Conservation (phyloP, 768 basidiomycete genomes). For the Hygrocybe punicea region DNA sequence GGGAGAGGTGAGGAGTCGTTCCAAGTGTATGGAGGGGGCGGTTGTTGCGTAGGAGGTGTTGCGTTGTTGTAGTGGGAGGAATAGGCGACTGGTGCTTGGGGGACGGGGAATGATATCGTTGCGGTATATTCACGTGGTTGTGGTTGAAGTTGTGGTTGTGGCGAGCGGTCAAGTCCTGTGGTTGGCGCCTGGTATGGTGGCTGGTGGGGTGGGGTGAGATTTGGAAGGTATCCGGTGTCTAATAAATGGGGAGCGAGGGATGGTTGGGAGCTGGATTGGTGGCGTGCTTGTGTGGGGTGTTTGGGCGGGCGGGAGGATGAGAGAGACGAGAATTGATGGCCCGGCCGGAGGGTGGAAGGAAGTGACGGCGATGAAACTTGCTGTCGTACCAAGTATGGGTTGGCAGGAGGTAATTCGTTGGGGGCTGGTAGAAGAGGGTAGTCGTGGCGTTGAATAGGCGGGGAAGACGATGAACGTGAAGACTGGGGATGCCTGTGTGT, state of each 20-base stretch:
- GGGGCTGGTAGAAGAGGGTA: not conserved
- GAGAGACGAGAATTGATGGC: not conserved
- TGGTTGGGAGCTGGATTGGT: not conserved
- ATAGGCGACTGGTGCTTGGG: not conserved
- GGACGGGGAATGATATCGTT: not conserved
- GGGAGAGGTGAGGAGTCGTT: slow-evolving; percentile 24
- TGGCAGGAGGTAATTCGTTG: not conserved
- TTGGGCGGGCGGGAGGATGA: not conserved
- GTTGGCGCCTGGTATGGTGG: too few species aligned
- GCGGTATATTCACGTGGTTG: not conserved
- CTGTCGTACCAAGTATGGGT: not conserved
- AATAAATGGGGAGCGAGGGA: not conserved
- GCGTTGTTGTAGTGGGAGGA: not conserved
- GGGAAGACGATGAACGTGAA: slow-evolving; percentile 6
- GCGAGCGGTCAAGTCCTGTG: not conserved
- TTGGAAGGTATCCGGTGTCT: not conserved
- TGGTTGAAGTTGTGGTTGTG: not conserved
- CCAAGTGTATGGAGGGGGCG: slow-evolving; percentile 10
- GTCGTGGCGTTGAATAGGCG: slow-evolving; percentile 12
- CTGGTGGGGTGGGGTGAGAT: not conserved
- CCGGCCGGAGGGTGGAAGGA: not conserved
- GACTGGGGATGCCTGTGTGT: too few species aligned
- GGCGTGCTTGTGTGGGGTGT: not conserved
- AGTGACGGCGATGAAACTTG: too few species aligned
- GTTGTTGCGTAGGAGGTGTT: not conserved